phyloP scores from a whole-genome alignment of 176 grass and related monocot species.

The barley (Hordeum vulgare) region DNA sequence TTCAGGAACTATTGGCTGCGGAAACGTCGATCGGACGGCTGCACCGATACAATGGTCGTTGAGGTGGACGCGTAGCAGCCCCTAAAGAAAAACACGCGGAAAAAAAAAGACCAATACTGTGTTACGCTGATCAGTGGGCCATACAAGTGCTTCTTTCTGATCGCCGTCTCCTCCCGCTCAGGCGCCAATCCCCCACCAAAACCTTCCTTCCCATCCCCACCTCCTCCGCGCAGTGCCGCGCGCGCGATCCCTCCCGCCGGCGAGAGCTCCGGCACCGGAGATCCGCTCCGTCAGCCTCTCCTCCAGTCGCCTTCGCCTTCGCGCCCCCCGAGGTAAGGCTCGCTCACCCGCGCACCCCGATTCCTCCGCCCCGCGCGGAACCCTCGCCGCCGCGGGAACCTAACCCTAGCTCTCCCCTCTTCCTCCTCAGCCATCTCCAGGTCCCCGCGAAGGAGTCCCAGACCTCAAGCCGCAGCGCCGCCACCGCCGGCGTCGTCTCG shows the following conservation, averaged over 20 bases:
- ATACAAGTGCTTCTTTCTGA: neutral
- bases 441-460: neutral
- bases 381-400: neutral
- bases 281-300: neutral
- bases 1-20: no score
- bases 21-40: no score
- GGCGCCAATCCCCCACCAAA: conserved; percentile 12
- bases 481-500: neutral
- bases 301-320: neutral
- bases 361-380: neutral
- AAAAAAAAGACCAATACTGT: neutral
- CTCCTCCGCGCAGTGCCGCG: neutral
- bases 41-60: no score
- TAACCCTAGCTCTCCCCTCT: neutral
- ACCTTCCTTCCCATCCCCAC: neutral
- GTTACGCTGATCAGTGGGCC: neutral
- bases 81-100: no score
- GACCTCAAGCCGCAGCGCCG: neutral
- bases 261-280: no score
- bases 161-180: conserved; percentile 15
- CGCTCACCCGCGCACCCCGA: neutral
- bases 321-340: neutral
- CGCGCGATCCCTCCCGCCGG: neutral
- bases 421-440: neutral
- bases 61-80: no score